These are phyloP conservation scores for Ceratocystis huliohia DNA, from an alignment of 2,329 filamentous ascomycete species.

Conservation along the genomic window DNA sequence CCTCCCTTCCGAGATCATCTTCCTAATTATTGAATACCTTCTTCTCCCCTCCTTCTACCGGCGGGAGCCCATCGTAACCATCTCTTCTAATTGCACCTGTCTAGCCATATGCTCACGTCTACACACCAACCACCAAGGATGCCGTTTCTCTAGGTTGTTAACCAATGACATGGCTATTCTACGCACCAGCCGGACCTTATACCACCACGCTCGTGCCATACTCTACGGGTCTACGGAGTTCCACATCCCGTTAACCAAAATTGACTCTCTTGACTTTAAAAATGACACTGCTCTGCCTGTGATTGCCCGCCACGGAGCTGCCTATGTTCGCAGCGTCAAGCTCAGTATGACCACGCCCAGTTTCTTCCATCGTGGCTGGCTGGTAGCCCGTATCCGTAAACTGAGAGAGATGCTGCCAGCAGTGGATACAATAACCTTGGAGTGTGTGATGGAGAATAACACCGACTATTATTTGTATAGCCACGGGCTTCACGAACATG, in stretches of 20 bases:
- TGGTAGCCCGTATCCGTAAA: background rate
- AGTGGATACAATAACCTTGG: background rate
- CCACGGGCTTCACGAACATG: background rate
- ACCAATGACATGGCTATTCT: constrained; percentile 29
- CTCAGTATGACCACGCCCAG: background rate
- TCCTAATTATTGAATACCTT: constrained; percentile 15
- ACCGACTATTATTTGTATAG: background rate
- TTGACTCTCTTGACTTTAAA: constrained; percentile 18
- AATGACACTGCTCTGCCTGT: background rate
- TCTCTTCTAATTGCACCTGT: constrained; percentile 28
- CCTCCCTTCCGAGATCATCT: constrained; percentile 16
- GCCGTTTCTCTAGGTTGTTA: constrained; percentile 26
- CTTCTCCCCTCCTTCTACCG: background rate
- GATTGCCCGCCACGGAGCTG: constrained; percentile 1
- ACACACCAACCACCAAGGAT: constrained; percentile 27
- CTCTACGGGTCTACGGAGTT: constrained; percentile 40
- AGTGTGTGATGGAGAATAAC: background rate
- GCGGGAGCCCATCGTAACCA: constrained; percentile 27
- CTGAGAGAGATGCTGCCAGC: background rate
- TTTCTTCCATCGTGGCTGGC: background rate
- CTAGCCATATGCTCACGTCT: constrained; percentile 25
- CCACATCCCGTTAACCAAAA: constrained; percentile 29
- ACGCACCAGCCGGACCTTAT: constrained; percentile 27
- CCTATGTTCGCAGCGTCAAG: constrained; percentile 11
- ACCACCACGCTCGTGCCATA: constrained; percentile 30